Evolutionary conservation across 768 basidiomycete genomes (phyloP), one percentile per base, ranked within the genome.

Genomic region (Mycena vitilis): DNA sequence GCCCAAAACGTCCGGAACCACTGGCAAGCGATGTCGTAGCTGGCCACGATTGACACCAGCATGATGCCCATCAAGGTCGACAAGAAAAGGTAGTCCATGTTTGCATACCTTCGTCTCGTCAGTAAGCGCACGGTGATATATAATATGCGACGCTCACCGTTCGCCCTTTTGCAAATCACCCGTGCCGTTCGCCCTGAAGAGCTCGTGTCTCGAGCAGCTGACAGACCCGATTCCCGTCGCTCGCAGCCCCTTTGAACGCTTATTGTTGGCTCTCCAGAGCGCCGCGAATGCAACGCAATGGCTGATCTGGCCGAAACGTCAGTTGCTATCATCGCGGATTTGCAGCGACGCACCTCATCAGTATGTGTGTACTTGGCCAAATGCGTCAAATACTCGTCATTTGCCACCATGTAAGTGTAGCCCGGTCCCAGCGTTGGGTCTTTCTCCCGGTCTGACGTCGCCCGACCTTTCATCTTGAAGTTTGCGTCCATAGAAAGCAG

Each of bases 21-120:
- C 52, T 77, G 76, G 44, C 76, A 77, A 0, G 68, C 73, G 38
- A 77, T 77, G 68, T 77, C 76, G 54, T 78, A 78, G 20, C 68
- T 66, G 4, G 61, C 64, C 8, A 71, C 22, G 11, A 69, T 59
- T 2, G 45, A 53, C 18, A 52, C 37, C 5, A 72, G 11, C 0
- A 36, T 16, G 5, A 60, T 40, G 18, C 36, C 54, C 23, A 62
- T 30, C 37, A 71, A 6, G 34, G 38, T 55, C 2, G 68, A 71
- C 11, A 69, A 51, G 5, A 68, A 70, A 0, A 76, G 37, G 37
- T 60, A 76, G 45, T 76, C 75, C 59, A 74, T 74, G 45, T 75
- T 75, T 4, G 63, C 55, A 47, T 73, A 75, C n/a, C 75, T 75
- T 6, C 20, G 4, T 2, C 13, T 3, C 13, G 25, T 42, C 22